Percentiles rank a stretch among this genome's conserved stretches.
Evolutionary conservation across 257 asterid genomes (phyloP).

Genomic region (Penstemon davidsonii): DNA sequence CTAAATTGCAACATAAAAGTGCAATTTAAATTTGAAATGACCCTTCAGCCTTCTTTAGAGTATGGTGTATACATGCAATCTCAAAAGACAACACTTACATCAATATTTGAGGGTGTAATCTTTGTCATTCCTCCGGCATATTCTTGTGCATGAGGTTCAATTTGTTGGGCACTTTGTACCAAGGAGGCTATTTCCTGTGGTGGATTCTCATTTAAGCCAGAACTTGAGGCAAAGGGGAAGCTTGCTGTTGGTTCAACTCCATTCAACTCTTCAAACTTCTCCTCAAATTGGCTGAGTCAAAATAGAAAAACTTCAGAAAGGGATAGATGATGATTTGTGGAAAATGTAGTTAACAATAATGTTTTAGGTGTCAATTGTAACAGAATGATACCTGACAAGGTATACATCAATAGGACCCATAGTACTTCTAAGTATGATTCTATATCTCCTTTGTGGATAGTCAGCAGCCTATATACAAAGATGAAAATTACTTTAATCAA

Average conservation of each 20-base stretch:
- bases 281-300: slow-evolving; percentile 80
- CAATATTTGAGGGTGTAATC: slow-evolving; percentile 77
- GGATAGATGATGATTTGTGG: slow-evolving; percentile 4
- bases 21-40: too few species aligned
- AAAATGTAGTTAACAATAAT: slow-evolving; percentile 13
- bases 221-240: slow-evolving; percentile 60
- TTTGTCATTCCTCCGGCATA: slow-evolving; percentile 69
- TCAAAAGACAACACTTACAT: slow-evolving; percentile 46
- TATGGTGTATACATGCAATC: too few species aligned
- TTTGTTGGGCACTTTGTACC: slow-evolving; percentile 37
- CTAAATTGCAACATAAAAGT: too few species aligned
- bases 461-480: slow-evolving; percentile 66
- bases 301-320: slow-evolving; percentile 20
- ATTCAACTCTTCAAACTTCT: slow-evolving; percentile 78
- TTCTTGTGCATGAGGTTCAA: slow-evolving; percentile 56
- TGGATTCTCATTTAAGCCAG: slow-evolving; percentile 58
- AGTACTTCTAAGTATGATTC: slow-evolving; percentile 93
- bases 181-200: slow-evolving; percentile 37
- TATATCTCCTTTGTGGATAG: slow-evolving; percentile 90
- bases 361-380: background rate
- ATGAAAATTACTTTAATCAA: slow-evolving; percentile 20
- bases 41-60: too few species aligned
- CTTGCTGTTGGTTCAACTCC: slow-evolving; percentile 54
- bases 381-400: slow-evolving; percentile 75
- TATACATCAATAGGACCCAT: slow-evolving; percentile 97